Percentiles rank a stretch among this genome's conserved stretches.
Evolutionary conservation across 306 rosid species (phyloP).

Genomic region (Trifolium dubium): DNA sequence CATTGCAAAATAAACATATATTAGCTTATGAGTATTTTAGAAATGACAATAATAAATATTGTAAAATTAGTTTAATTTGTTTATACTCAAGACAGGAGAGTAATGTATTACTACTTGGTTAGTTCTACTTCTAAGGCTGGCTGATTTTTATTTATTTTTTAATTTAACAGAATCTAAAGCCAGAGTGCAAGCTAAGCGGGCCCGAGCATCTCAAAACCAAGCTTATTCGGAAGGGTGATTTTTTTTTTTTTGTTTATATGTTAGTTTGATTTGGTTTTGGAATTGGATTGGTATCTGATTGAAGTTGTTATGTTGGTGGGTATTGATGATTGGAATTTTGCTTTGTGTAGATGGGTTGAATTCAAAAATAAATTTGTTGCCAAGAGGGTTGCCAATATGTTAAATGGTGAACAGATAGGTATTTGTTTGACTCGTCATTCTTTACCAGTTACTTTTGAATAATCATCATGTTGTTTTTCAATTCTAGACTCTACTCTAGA

Average conservation of each 20-base stretch:
- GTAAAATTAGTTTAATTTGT: background rate
- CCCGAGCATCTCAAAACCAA: constrained; percentile 58
- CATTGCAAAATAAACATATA: background rate
- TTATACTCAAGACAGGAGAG: background rate
- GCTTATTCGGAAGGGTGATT: constrained; percentile 75
- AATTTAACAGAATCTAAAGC: constrained; percentile 52
- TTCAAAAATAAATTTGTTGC: constrained; percentile 75
- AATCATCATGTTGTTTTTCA: background rate
- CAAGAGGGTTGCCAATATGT: constrained; percentile 75
- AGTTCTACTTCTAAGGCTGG: constrained; percentile 1
- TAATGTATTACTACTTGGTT: background rate
- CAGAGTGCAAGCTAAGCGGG: constrained; percentile 49
- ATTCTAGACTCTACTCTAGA: background rate
- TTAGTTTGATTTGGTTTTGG: constrained; percentile 11
- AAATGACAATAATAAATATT: too few species aligned
- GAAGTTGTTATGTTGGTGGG: background rate
- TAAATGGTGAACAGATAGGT: constrained; percentile 96
- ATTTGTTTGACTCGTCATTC: constrained; percentile 13
- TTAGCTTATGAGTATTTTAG: background rate
- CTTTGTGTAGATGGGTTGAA: constrained; percentile 84
- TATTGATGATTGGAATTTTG: constrained; percentile 31
- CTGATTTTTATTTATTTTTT: background rate
- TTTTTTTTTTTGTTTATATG: background rate
- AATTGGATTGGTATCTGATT: constrained; percentile 35
- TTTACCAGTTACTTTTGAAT: background rate